Percentiles rank a stretch among this genome's conserved stretches.
Evolutionary conservation across 345 rosid species (phyloP).

Genomic region (Excoecaria agallocha): DNA sequence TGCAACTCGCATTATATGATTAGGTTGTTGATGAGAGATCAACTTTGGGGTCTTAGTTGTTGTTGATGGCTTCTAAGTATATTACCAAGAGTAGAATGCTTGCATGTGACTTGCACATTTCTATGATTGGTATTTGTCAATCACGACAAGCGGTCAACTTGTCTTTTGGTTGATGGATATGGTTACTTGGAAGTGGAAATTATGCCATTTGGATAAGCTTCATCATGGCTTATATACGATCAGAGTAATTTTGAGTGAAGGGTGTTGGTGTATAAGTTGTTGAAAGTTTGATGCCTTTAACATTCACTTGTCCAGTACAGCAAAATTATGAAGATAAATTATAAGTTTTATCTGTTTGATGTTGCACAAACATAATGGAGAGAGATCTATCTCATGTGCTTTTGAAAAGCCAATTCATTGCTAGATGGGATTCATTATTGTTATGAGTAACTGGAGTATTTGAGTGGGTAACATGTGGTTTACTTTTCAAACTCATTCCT

Average conservation of each 20-base stretch:
- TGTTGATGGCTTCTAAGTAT: slow-evolving; percentile 12
- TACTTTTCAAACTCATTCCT: not conserved
- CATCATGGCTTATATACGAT: slow-evolving; percentile 10
- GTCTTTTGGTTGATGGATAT: slow-evolving; percentile 14
- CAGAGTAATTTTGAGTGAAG: not conserved
- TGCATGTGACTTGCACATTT: slow-evolving; percentile 7
- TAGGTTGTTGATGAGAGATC: slow-evolving; percentile 27
- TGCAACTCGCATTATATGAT: slow-evolving; percentile 19
- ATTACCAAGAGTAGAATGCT: slow-evolving; percentile 22
- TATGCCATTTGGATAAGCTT: slow-evolving; percentile 6
- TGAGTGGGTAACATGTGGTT: slow-evolving; percentile 21
- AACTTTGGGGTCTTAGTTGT: slow-evolving; percentile 15
- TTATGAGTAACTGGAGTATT: slow-evolving; percentile 6
- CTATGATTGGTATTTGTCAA: slow-evolving; percentile 12
- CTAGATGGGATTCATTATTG: not conserved
- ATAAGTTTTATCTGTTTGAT: not conserved
- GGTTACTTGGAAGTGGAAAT: slow-evolving; percentile 11
- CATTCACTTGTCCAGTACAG: not conserved
- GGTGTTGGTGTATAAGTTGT: not conserved
- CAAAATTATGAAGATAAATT: not conserved
- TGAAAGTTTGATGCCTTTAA: not conserved
- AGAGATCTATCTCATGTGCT: not conserved
- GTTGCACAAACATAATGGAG: not conserved
- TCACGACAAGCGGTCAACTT: slow-evolving; percentile 4
- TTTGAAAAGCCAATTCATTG: slow-evolving; percentile 10